phyloP scores from a whole-genome alignment of 73 alveolate species.

The Loxodes magnus region DNA sequence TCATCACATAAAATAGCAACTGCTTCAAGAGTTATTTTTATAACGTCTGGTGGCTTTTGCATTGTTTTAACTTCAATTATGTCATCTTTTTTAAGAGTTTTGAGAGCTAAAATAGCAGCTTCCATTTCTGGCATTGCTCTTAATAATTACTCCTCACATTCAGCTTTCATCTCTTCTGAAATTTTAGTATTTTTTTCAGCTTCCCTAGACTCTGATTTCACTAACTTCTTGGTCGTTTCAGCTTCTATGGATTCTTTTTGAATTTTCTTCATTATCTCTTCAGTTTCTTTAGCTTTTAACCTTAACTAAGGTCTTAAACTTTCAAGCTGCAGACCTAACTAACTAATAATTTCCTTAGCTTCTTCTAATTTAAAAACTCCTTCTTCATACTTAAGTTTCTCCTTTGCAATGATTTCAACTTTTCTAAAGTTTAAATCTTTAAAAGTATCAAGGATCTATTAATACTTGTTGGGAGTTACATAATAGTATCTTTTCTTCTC shows the following conservation, averaged over 20 bases:
- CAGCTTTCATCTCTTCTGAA: conserved; percentile 59
- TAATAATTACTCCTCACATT: conserved; percentile 66
- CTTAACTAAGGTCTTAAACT: conserved; percentile 78
- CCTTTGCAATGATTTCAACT: conserved; percentile 21
- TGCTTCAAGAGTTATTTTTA: conserved; percentile 67
- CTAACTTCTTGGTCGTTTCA: conserved; percentile 68
- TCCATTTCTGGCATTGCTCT: conserved; percentile 81
- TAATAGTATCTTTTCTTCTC: too few relatives aligned
- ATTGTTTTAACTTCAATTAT: conserved; percentile 79
- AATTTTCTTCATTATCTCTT: conserved; percentile 60
- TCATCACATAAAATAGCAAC: conserved; percentile 53
- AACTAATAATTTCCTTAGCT: conserved; percentile 67
- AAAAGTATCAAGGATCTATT: too few relatives aligned
- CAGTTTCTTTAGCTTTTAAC: conserved; percentile 73
- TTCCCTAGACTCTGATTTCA: conserved; percentile 74
- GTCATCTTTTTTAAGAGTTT: conserved; percentile 67
- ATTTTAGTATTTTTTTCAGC: conserved; percentile 59
- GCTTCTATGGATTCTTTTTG: conserved; percentile 72
- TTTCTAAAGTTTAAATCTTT: conserved; percentile 21
- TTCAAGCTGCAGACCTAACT: conserved; percentile 74
- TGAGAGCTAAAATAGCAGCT: conserved; percentile 73
- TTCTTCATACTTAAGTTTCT: conserved; percentile 59
- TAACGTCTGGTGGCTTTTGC: conserved; percentile 84
- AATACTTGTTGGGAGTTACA: too few relatives aligned
- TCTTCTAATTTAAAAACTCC: conserved; percentile 79